Base-by-base conservation (phyloP, 257 asterid genomes). In the Solanum virginianum region DNA sequence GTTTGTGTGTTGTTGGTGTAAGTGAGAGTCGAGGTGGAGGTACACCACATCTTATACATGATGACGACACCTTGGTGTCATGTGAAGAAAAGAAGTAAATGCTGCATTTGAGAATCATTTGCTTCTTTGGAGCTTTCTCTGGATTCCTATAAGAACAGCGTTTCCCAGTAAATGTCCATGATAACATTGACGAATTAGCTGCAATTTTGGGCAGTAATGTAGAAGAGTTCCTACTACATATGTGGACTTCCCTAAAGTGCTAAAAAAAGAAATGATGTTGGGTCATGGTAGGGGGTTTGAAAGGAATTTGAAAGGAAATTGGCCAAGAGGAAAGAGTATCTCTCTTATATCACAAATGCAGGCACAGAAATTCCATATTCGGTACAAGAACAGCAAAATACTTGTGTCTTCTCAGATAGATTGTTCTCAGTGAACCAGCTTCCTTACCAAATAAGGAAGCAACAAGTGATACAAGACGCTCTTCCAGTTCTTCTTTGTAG, bases 371-470 rank as follows among this genome's bases (percentile, higher is more conserved):
- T 17, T 39, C 79, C 79, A 66, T 8, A 14, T 66, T 32, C 74
- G 17, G 79, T 39, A 36, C 79, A 69, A 36, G 18, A 79, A 26
- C 26, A 53, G 0, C 10, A 53, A 79, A 24, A 1, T 49, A 49
- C 7, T 51, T 77, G 80, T 71, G 62, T 51, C 47, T 53, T 77
- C 83, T 53, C 47, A 79, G 47, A 79, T 77, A 53, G 82, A 49
- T 75, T 15, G 9, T 53, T 53, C 82, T 49, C 63, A 26, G 83
- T 36, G 45, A 45, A 88, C 87, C 57, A 86, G 88, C 85, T 88
- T 84, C 84, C 95, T 91, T 94, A 97, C 99, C 98, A 90, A 97
- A 92, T 86, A 97, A 90, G 69, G 99, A 97, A 70, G 98, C 97
- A 89, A 97, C 88, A 26, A 97, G 88, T 5, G 98, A 97, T 80